These are phyloP conservation scores for Glycine tomentella DNA, from an alignment of 306 rosid genomes.

Conservation along the genomic window DNA sequence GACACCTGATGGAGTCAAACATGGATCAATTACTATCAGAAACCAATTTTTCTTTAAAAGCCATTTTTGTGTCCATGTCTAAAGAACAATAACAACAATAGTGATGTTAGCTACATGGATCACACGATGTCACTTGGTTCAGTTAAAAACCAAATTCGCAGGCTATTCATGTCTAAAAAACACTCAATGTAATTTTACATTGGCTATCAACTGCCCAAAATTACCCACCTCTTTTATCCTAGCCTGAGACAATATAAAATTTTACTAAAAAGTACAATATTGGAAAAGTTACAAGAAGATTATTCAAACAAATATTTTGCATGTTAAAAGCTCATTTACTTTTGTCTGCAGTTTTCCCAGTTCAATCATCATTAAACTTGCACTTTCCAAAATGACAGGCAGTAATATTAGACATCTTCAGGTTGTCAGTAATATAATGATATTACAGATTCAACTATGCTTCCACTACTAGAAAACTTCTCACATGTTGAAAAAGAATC, in stretches of 20 bases:
- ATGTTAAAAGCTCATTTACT: neutral
- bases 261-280: neutral
- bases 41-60: neutral
- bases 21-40: neutral
- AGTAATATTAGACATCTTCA: neutral
- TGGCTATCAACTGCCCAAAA: neutral
- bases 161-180: neutral
- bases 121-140: neutral
- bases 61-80: neutral
- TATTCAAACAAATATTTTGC: slow-evolving; percentile 3
- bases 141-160: neutral
- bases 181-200: neutral
- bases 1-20: slow-evolving; percentile 8
- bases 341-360: neutral
- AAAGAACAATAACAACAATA: neutral
- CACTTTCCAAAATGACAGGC: slow-evolving; percentile 11
- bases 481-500: slow-evolving; percentile 24
- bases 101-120: neutral
- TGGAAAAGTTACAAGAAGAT: slow-evolving; percentile 14
- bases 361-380: slow-evolving; percentile 4
- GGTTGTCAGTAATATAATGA: slow-evolving; percentile 10
- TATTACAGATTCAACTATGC: slow-evolving; percentile 10
- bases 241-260: neutral
- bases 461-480: slow-evolving; percentile 19
- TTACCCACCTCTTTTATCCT: neutral